A percentile compares a stretch with the other conserved stretches of the same genome.
phyloP scores from a whole-genome alignment of 2,329 filamentous ascomycete genomes.

The Nemania abortiva region DNA sequence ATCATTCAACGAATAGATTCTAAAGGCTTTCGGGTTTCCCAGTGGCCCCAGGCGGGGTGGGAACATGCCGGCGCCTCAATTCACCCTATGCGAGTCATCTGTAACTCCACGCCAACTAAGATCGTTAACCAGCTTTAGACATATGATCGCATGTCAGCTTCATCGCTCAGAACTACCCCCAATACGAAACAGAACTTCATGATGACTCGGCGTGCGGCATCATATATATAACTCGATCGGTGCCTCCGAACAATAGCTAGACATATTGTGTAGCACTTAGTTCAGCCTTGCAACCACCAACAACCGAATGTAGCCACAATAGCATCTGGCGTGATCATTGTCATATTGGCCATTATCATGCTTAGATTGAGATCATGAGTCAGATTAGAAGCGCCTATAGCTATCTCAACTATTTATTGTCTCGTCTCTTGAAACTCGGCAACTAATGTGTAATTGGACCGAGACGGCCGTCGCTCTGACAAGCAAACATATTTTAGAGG shows the following conservation, averaged over 20 bases:
- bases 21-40: neutral
- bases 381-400: neutral
- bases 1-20: conserved; percentile 18
- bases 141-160: conserved; percentile 5
- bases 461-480: neutral
- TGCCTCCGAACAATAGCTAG: neutral
- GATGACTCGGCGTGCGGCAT: conserved; percentile 28
- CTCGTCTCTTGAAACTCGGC: neutral
- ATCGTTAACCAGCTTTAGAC: neutral
- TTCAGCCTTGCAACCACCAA: conserved; percentile 14
- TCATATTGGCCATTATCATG: neutral
- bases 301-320: neutral
- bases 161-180: neutral
- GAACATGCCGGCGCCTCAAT: conserved; percentile 25
- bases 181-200: conserved; percentile 22
- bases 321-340: neutral
- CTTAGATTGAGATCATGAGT: too few relatives aligned
- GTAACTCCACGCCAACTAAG: conserved; percentile 2
- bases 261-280: conserved; percentile 5
- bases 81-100: conserved; percentile 10
- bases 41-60: conserved; percentile 9
- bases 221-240: conserved; percentile 10
- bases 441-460: neutral
- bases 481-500: neutral
- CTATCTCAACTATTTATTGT: neutral